Conservation (phyloP, 2,329 filamentous ascomycete species). For the Claviceps paspali region DNA sequence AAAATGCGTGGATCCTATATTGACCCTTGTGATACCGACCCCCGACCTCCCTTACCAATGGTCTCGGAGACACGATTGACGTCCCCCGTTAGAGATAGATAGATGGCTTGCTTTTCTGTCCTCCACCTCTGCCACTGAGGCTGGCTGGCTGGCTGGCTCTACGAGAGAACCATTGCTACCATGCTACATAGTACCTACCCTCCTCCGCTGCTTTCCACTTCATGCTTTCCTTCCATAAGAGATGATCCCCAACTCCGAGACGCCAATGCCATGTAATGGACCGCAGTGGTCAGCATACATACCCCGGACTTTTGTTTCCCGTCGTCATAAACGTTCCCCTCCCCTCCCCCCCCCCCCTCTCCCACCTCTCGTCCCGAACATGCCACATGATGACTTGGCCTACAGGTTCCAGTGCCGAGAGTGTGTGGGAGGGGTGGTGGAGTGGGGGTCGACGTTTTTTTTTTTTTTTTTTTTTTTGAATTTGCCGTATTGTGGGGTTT, state of each 20-base stretch:
- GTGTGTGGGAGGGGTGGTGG: background rate
- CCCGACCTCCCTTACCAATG: background rate
- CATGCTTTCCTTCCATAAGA: constrained; percentile 1
- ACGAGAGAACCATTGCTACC: too few relatives aligned
- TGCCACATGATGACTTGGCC: background rate
- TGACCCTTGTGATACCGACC: background rate
- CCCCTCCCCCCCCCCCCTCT: background rate
- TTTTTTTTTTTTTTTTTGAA: background rate
- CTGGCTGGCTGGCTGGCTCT: too few relatives aligned
- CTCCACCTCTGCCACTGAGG: background rate
- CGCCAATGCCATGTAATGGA: constrained; percentile 25
- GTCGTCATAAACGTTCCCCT: background rate
- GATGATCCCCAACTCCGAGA: constrained; percentile 23
- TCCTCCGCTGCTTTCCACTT: background rate
- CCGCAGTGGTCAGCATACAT: constrained; percentile 16
- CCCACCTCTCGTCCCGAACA: background rate
- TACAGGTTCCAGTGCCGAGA: background rate
- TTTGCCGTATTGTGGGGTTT: too few relatives aligned
- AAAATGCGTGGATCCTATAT: background rate
- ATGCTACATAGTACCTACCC: background rate
- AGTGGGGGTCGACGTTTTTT: background rate
- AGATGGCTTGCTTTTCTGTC: background rate
- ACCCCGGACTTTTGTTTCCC: background rate
- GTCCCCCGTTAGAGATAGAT: background rate
- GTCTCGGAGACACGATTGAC: too few relatives aligned